Conservation (phyloP, 2,329 filamentous ascomycete species). For the Pseudogymnoascus sp. region DNA sequence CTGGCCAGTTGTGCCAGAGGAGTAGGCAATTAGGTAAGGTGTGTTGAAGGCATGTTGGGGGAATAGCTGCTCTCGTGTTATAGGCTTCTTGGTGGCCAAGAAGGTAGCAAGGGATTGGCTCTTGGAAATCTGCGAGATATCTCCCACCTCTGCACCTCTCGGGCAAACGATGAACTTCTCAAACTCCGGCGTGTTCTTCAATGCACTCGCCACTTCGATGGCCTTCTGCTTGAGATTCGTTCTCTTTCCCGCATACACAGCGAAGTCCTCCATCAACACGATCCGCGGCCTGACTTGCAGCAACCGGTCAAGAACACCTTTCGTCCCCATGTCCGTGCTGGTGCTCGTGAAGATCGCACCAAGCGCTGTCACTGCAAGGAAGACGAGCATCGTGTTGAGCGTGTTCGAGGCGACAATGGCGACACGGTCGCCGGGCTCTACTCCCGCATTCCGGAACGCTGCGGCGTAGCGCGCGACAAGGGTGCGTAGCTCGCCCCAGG, state of each 20-base stretch:
- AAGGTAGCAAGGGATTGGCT: slow-evolving; percentile 31
- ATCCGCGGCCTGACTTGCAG: slow-evolving; percentile 63
- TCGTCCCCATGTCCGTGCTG: slow-evolving; percentile 75
- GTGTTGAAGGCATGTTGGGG: slow-evolving; percentile 46
- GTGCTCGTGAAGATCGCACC: slow-evolving; percentile 67
- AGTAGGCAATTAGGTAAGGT: slow-evolving; percentile 67
- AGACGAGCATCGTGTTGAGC: slow-evolving; percentile 61
- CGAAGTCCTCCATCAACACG: slow-evolving; percentile 70
- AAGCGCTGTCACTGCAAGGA: slow-evolving; percentile 56
- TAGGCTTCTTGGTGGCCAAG: neutral
- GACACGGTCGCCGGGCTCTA: slow-evolving; percentile 62
- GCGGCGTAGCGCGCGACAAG: slow-evolving; percentile 46
- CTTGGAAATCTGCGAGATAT: slow-evolving; percentile 4
- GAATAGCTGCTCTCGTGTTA: neutral
- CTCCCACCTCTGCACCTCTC: neutral
- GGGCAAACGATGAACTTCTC: slow-evolving; percentile 44
- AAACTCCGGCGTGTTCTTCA: slow-evolving; percentile 55
- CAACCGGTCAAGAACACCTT: slow-evolving; percentile 65
- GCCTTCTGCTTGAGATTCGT: slow-evolving; percentile 59
- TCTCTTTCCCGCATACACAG: slow-evolving; percentile 68
- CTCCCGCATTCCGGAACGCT: slow-evolving; percentile 56
- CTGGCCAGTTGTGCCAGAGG: slow-evolving; percentile 69
- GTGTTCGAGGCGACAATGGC: slow-evolving; percentile 67
- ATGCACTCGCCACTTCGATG: slow-evolving; percentile 50
- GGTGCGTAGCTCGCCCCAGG: slow-evolving; percentile 47